A percentile compares a stretch with the other conserved stretches of the same genome.
phyloP scores from a whole-genome alignment of 495 filamentous ascomycete species.

The Filosporella fistucella region DNA sequence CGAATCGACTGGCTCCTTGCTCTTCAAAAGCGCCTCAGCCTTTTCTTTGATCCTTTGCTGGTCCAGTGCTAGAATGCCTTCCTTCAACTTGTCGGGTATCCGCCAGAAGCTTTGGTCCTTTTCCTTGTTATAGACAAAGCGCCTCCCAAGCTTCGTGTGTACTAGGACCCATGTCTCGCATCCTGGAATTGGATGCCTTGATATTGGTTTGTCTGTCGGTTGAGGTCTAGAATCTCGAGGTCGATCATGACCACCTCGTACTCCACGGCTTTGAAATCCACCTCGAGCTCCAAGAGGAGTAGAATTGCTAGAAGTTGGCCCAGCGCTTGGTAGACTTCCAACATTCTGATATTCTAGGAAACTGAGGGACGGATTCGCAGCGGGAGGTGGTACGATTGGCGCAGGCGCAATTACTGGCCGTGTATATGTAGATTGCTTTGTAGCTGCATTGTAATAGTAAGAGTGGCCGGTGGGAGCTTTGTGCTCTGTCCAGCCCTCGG shows the following conservation, averaged over 20 bases:
- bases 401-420: slow-evolving; percentile 47
- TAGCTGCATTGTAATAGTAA: slow-evolving; percentile 86
- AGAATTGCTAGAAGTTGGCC: slow-evolving; percentile 37
- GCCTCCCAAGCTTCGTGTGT: slow-evolving; percentile 78
- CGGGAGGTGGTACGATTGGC: slow-evolving; percentile 12
- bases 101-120: slow-evolving; percentile 91
- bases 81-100: slow-evolving; percentile 78
- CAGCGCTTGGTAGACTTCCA: slow-evolving; percentile 28
- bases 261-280: slow-evolving; percentile 30
- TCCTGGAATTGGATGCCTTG: slow-evolving; percentile 71
- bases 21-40: slow-evolving; percentile 28
- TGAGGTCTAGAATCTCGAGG: slow-evolving; percentile 35
- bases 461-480: slow-evolving; percentile 83
- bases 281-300: slow-evolving; percentile 24
- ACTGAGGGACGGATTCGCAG: slow-evolving; percentile 31
- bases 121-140: slow-evolving; percentile 81
- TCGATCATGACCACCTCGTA: slow-evolving; percentile 23
- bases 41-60: slow-evolving; percentile 48
- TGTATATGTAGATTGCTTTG: slow-evolving; percentile 83
- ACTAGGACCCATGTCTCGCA: slow-evolving; percentile 90
- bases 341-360: slow-evolving; percentile 40
- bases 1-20: slow-evolving; percentile 14
- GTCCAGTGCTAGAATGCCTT: slow-evolving; percentile 71
- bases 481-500: slow-evolving; percentile 87
- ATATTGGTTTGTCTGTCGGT: slow-evolving; percentile 74